Evolutionary conservation across 768 basidiomycete genomes (phyloP).

Genomic region (Psilocybe cubensis): DNA sequence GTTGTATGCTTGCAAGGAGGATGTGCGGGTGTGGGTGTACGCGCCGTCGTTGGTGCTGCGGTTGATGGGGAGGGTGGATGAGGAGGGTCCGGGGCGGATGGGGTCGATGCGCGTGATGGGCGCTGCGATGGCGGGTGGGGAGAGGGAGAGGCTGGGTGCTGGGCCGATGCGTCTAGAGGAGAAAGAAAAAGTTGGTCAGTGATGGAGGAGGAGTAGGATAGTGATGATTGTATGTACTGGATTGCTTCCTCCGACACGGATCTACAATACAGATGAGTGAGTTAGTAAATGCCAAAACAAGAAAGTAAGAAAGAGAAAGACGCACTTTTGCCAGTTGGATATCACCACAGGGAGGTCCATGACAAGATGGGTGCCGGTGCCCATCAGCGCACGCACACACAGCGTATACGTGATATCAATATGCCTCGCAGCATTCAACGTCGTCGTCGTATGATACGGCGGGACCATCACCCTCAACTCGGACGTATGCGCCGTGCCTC

Average conservation of each 20-base stretch:
- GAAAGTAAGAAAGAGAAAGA: conserved; percentile 15
- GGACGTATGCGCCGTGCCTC: conserved; percentile 69
- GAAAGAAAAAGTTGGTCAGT: background rate
- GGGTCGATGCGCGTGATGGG: conserved; percentile 16
- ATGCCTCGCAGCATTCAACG: conserved; percentile 80
- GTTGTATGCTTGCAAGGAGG: conserved; percentile 17
- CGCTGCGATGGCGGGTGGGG: conserved; percentile 25
- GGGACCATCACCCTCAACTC: conserved; percentile 77
- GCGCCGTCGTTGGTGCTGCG: conserved; percentile 16
- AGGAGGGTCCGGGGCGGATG: conserved; percentile 15
- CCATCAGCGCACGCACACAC: conserved; percentile 77
- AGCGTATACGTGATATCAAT: conserved; percentile 86
- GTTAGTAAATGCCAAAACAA: no score
- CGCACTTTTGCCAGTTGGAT: conserved; percentile 86
- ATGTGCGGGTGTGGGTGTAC: conserved; percentile 4
- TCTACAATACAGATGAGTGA: conserved; percentile 40
- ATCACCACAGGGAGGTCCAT: conserved; percentile 82
- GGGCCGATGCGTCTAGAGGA: conserved; percentile 48
- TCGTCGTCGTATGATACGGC: conserved; percentile 75
- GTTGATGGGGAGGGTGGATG: conserved; percentile 24
- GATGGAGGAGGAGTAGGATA: conserved; percentile 6
- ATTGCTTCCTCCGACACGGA: conserved; percentile 75
- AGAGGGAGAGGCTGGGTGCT: conserved; percentile 47
- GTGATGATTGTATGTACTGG: conserved; percentile 40
- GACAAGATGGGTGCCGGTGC: conserved; percentile 60